Evolutionary conservation across 495 filamentous ascomycete genomes (phyloP).

Genomic region (Penicillium bialowiezense): DNA sequence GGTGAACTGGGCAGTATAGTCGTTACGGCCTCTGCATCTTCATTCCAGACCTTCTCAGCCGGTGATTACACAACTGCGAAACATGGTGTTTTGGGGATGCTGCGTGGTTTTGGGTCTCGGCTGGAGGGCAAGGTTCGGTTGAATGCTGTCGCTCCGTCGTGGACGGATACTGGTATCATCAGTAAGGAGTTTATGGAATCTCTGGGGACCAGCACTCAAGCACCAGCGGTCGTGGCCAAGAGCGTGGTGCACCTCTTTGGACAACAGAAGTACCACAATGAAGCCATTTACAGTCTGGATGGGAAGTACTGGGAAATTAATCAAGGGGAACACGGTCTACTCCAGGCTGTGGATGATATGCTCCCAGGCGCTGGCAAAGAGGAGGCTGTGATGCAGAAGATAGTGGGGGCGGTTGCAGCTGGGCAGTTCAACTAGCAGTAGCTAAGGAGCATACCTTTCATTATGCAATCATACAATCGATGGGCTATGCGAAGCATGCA

Average conservation of each 20-base stretch:
- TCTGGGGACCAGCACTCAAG: slow-evolving; percentile 26
- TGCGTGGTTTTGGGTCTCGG: slow-evolving; percentile 25
- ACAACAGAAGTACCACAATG: slow-evolving; percentile 30
- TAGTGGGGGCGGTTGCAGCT: background rate
- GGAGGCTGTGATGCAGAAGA: slow-evolving; percentile 12
- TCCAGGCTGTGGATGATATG: slow-evolving; percentile 11
- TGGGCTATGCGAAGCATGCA: too few species aligned
- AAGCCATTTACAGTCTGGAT: slow-evolving; percentile 38
- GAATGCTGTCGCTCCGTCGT: slow-evolving; percentile 42
- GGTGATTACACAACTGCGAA: slow-evolving; percentile 39
- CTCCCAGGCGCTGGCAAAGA: slow-evolving; percentile 14
- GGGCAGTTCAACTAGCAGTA: background rate
- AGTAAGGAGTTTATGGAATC: slow-evolving; percentile 16
- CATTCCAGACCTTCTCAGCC: slow-evolving; percentile 35
- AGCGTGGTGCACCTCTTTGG: slow-evolving; percentile 36
- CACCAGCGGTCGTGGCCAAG: slow-evolving; percentile 32
- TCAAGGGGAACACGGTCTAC: slow-evolving; percentile 24
- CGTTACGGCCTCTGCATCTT: slow-evolving; percentile 35
- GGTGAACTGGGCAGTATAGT: slow-evolving; percentile 32
- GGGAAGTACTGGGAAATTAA: slow-evolving; percentile 40
- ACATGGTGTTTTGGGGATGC: slow-evolving; percentile 37
- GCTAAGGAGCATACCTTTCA: too few species aligned
- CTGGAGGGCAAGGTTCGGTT: slow-evolving; percentile 25
- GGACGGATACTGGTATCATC: slow-evolving; percentile 39
- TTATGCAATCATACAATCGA: too few species aligned